Evolutionary conservation across 306 rosid genomes (phyloP).

Genomic region (Prunus mongolica): DNA sequence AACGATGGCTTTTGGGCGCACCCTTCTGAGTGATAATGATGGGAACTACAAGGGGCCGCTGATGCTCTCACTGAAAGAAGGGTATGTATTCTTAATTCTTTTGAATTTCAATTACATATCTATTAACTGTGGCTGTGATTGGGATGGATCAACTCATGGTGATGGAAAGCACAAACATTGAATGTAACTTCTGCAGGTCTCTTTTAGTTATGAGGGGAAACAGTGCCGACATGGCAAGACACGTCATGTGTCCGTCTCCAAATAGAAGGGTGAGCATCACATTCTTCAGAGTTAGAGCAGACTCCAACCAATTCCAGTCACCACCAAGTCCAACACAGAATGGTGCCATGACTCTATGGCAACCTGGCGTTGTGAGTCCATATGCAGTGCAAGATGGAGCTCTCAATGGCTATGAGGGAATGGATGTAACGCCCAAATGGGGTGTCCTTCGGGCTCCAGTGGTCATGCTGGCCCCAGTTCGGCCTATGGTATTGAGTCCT

Average conservation of each 20-base stretch:
- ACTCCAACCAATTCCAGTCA: slow-evolving; percentile 59
- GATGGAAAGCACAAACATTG: not conserved
- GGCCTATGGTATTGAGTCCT: slow-evolving; percentile 59
- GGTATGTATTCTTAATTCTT: slow-evolving; percentile 53
- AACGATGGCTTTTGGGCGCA: slow-evolving; percentile 90
- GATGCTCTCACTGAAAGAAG: slow-evolving; percentile 76
- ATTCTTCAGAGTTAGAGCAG: slow-evolving; percentile 74
- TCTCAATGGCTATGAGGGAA: slow-evolving; percentile 47
- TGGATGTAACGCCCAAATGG: slow-evolving; percentile 78
- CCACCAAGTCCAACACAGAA: slow-evolving; percentile 42
- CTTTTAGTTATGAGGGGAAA: slow-evolving; percentile 96
- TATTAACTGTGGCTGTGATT: not conserved
- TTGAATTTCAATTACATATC: slow-evolving; percentile 16
- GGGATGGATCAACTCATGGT: not conserved
- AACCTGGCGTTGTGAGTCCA: slow-evolving; percentile 51
- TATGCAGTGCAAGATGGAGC: slow-evolving; percentile 59
- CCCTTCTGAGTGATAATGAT: slow-evolving; percentile 74
- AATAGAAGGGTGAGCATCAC: slow-evolving; percentile 73
- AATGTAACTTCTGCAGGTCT: slow-evolving; percentile 48
- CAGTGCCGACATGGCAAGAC: slow-evolving; percentile 96
- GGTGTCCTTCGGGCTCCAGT: slow-evolving; percentile 69
- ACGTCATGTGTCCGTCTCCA: slow-evolving; percentile 92
- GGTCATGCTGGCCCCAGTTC: slow-evolving; percentile 73
- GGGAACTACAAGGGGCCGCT: slow-evolving; percentile 98
- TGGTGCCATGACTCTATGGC: slow-evolving; percentile 64